These are phyloP conservation scores for Scedosporium boydii DNA, from an alignment of 2,329 filamentous ascomycete genomes.

Conservation along the genomic window DNA sequence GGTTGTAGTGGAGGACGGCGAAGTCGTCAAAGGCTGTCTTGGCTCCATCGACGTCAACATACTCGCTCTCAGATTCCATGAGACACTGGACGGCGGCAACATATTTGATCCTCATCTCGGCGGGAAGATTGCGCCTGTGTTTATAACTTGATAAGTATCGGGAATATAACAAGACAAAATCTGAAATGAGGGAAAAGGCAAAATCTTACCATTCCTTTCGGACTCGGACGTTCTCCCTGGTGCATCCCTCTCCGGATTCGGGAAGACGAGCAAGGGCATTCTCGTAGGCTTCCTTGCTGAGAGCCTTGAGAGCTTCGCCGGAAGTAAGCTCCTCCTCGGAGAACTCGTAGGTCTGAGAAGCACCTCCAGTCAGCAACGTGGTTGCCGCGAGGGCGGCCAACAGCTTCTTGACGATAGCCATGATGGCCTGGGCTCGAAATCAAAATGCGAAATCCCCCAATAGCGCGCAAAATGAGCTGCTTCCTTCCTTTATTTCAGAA, in stretches of 20 bases:
- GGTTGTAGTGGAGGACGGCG: constrained; percentile 19
- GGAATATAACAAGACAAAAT: not conserved
- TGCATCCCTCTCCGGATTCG: constrained; percentile 14
- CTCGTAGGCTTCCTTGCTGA: constrained; percentile 15
- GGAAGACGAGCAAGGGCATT: constrained; percentile 15
- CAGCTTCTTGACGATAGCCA: constrained; percentile 4
- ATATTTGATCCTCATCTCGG: constrained; percentile 16
- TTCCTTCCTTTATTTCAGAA: not conserved
- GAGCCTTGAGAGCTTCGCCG: constrained; percentile 14
- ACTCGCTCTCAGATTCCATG: constrained; percentile 15
- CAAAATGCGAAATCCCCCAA: not conserved
- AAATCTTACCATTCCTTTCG: constrained; percentile 16
- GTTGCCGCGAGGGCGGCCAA: not conserved
- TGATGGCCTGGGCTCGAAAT: not conserved
- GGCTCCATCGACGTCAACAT: constrained; percentile 11
- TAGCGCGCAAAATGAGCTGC: not conserved
- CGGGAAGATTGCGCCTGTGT: constrained; percentile 14
- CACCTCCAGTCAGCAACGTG: not conserved
- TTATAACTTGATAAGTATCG: too few relatives aligned
- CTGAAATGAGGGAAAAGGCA: not conserved
- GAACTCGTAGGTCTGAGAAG: not conserved
- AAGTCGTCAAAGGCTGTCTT: constrained; percentile 18
- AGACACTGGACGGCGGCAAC: constrained; percentile 17
- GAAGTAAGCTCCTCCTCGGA: constrained; percentile 15
- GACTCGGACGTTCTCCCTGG: constrained; percentile 15